Conservation (phyloP, 306 rosid species). For the Dicorynia guianensis region DNA sequence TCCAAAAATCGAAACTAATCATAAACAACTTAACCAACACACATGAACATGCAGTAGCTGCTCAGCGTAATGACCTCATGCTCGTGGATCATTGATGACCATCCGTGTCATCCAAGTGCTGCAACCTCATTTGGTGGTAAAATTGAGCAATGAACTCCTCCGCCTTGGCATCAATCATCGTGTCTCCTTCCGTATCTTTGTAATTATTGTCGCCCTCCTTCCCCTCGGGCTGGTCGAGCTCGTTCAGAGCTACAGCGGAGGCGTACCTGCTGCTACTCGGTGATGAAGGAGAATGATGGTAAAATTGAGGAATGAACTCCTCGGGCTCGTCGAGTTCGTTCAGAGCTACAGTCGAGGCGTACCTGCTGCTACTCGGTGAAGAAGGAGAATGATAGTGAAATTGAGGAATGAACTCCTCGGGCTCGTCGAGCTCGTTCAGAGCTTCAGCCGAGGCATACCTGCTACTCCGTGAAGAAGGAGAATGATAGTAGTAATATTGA, state of each 20-base stretch:
- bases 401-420: conserved; percentile 65
- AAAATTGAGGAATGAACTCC: not conserved
- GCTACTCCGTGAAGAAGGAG: conserved; percentile 37
- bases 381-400: conserved; percentile 30
- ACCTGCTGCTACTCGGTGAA: conserved; percentile 26
- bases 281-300: conserved; percentile 25
- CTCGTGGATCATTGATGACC: conserved; percentile 41
- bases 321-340: conserved; percentile 50
- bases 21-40: too few relatives aligned
- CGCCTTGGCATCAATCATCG: conserved; percentile 72
- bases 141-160: conserved; percentile 79
- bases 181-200: conserved; percentile 44
- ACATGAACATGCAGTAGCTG: too few relatives aligned
- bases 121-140: conserved; percentile 70
- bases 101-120: conserved; percentile 46
- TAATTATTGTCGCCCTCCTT: not conserved
- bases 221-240: conserved; percentile 42
- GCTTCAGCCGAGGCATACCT: conserved; percentile 59
- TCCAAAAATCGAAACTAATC: too few relatives aligned
- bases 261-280: conserved; percentile 41
- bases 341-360: conserved; percentile 61
- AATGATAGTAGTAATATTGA: not conserved
- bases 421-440: conserved; percentile 53
- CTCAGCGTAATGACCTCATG: conserved; percentile 58
- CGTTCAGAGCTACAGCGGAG: conserved; percentile 64